Base-by-base conservation (phyloP, 768 basidiomycete genomes). In the Boletus coccyginus region DNA sequence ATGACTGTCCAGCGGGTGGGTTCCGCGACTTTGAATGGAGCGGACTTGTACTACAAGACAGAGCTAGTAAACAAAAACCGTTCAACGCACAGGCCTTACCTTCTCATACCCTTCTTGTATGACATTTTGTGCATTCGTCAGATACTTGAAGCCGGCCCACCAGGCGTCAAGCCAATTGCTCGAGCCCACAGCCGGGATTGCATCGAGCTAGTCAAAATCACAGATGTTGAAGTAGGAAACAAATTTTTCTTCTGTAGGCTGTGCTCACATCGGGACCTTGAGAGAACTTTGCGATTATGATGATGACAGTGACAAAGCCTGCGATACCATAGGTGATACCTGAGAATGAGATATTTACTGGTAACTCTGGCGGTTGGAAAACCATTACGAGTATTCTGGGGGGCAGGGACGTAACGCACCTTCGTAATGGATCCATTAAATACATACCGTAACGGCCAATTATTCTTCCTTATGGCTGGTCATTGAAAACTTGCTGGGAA, bases 1-100 rank as follows among this genome's bases (percentile, higher is more conserved):
- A 83, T 41, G 35, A 82, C 72, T 0, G 66, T 52, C 81, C 81
- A 82, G 17, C 63, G 62, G 10, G 36, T 27, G 4, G 61, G 29
- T 3, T 58, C 54, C 0, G 73, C 55, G 6, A 75, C 57, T 44
- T 70, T 76, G 62, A 76, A 78, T 7, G 69, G 53, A 2, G 55
- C 50, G 9, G 50, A 56, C 27, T 66, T 43, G 41, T 49, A 21
- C 53, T 55, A 13, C 5, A 16, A 33, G 10, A n/a, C 9, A 13
- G 21, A 14, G 13, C 35, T 10, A 47, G 14, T 14, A 35, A 32
- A 21, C 21, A 6, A 13, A 21, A 7, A 16, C 16, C 6, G 29
- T 24, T 10, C 5, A 7, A 27, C 10, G 3, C 21, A 24, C 2
- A 0, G 3, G 1, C 50, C 55, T 7, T 46, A 62, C 75, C 61